Evolutionary conservation across 1,284 basidiomycete species (phyloP), one percentile per base, ranked within the genome.

Genomic region (Boletellus sp.): DNA sequence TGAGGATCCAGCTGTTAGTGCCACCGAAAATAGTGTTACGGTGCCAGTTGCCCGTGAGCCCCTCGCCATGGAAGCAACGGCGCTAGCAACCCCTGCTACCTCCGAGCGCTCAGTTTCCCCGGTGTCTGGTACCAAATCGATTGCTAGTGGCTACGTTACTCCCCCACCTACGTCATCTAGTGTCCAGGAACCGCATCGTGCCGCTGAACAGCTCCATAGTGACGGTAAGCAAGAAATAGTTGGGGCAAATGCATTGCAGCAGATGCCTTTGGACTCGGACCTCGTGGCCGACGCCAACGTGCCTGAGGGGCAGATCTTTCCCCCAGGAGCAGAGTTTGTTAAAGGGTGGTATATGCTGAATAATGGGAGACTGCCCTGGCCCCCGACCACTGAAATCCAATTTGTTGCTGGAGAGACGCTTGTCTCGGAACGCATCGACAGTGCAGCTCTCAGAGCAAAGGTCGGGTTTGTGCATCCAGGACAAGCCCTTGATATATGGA

Each of bases 261-360:
- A 51, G 38, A 33, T 24, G 5, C 21, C 48, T 30, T 61, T 85
- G 52, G 72, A 73, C 49, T 86, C 87, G 4, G 70, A 68, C 7
- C 86, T 86, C 56, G 59, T 92, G 8, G 74, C 73, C 37, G 85
- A 92, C 62, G 74, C 83, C 41, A 91, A 86, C 44, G 82, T 90
- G 44, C 74, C 79, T 10, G 86, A 89, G 60, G 89, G 90, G 1
- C 86, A 90, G 60, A 69, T 82, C 35, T 86, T 93, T 61, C 86
- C 89, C 40, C 84, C 89, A 7, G 90, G 90, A 40, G 89, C 88
- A 0, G 87, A 89, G 65, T 93, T 93, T 61, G 80, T 89, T 47
- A 92, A 93, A 70, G 81, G 81, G 21, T 93, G 90, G 90, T 74
- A 76, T 51, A 77, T 93, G 73, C 60, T 74, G 39, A 93, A 92